Evolutionary conservation across 768 basidiomycete species (phyloP), one percentile per base, ranked within the genome.

Genomic region (Russula foetens): DNA sequence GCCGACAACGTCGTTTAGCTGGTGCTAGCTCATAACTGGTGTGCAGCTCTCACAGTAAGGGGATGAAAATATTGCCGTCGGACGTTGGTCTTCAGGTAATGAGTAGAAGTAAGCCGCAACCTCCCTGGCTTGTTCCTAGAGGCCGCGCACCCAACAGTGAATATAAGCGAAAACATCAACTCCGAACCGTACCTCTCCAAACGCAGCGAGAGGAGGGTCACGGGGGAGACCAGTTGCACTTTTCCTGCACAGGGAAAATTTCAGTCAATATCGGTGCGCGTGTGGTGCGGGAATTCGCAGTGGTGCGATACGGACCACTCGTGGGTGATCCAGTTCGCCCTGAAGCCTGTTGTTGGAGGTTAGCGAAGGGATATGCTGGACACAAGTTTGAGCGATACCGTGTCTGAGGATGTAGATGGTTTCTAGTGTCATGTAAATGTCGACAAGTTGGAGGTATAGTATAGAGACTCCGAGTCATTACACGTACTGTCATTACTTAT

Each of bases 31-130:
- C 52, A 14, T 41, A 2, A 28, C 26, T 24, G 28, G 19, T 8
- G 26, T 26, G 19, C 19, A 4, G n/a, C 72, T 68, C 74, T 71
- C 58, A 90, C 90, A 93, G 69, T 88, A 92, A 8, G 90, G 90
- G 11, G 90, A 92, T 12, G 88, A 90, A 71, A 90, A 86, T 58
- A 92, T 88, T 6, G 81, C 85, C 2, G 86, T 91, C 1, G 91
- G 91, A 14, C 80, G 77, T 46, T 85, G 78, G 7, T 84, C 77
- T 56, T 80, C 77, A 17, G 89, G 86, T 17, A 92, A 74, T 8
- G 81, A 79, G 23, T 75, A 62, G 65, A 92, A 83, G 70, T 87
- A 81, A 17, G 75, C 73, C 1, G 83, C 86, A 23, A 92, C 73
- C 69, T 92, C 89, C 56, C 81, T 71, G 1, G 92, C 90, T 74